Evolutionary conservation across 148 eudicot species (phyloP), one percentile per base, ranked within the genome.

Genomic region (Chenopodium berlandieri): DNA sequence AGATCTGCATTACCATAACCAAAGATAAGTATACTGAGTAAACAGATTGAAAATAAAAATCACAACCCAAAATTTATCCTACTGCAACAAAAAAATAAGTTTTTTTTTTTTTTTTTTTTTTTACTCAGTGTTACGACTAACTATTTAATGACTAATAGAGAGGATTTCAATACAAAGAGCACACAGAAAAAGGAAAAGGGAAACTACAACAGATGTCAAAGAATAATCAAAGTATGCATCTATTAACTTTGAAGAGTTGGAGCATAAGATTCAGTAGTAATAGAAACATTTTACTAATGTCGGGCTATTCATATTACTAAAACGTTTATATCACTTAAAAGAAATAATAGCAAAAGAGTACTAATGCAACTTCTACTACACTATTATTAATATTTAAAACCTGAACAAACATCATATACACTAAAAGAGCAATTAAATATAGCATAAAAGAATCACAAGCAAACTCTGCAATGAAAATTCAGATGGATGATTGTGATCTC

Each of bases 1-100:
- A 96, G 76, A 96, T 91, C 99, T 96, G 92, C 85, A 90, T 31
- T 67, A 67, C 67, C 79, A 66, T n/a, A 74, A 47, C 70, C 70
- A 52, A 47, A 66, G 67, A 46, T 85, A 64, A 80, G 75, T 65
- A 71, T 52, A 75, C 27, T 75, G 47, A 73, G 63, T 72, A 83
- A 44, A 78, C 13, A 60, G 13, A 37, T n/a, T 22, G 71, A 58
- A 60, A 2, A 22, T 54, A 37, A 34, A 47, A 70, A 70, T 10
- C 16, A 70, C 25, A 16, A 70, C 20, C 72, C 48, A 37, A 31
- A 16, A 68, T 31, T 68, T 16, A 23, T 31, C 20, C 22, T 20
- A 12, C 47, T 62, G 66, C 37, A 67, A 27, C 37, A 30, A 44
- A 40, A 34, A 34, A 40, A 40, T 0, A 40, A 34, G 37, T 2